phyloP scores from a whole-genome alignment of 352 stramenopile species.

The Albugo laibachii region DNA sequence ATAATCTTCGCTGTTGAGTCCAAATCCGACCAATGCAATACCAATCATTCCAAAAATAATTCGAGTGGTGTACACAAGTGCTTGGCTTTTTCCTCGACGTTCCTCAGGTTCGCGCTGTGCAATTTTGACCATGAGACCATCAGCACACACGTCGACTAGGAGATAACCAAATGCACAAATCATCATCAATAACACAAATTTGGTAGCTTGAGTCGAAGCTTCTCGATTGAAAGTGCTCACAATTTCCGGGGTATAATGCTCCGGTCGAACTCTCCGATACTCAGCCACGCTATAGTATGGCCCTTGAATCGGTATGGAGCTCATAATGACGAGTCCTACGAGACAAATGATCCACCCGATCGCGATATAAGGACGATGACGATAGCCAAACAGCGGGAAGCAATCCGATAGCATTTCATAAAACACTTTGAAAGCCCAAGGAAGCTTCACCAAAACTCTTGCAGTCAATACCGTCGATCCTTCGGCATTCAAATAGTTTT shows the following conservation, averaged over 20 bases:
- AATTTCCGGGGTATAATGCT: background rate
- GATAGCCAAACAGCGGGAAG: slow-evolving; percentile 27
- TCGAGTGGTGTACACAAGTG: slow-evolving; percentile 35
- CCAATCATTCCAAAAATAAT: slow-evolving; percentile 31
- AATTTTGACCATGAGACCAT: slow-evolving; percentile 61
- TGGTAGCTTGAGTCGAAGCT: slow-evolving; percentile 7
- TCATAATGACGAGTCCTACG: slow-evolving; percentile 26
- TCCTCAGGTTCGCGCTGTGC: slow-evolving; percentile 29
- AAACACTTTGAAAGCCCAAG: slow-evolving; percentile 51
- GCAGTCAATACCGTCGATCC: slow-evolving; percentile 10
- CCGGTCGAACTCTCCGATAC: background rate
- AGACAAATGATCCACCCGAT: slow-evolving; percentile 26
- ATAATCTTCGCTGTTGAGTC: slow-evolving; percentile 27
- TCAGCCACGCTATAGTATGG: slow-evolving; percentile 21
- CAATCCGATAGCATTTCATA: slow-evolving; percentile 33
- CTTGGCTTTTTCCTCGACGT: slow-evolving; percentile 18
- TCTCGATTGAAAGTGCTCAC: slow-evolving; percentile 10
- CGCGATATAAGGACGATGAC: slow-evolving; percentile 27
- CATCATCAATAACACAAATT: slow-evolving; percentile 31
- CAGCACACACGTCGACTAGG: slow-evolving; percentile 46
- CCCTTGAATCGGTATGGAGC: slow-evolving; percentile 14
- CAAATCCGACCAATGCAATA: slow-evolving; percentile 23
- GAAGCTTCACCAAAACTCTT: slow-evolving; percentile 19
- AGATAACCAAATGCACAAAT: slow-evolving; percentile 27
- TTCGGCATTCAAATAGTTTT: slow-evolving; percentile 17